Evolutionary conservation across 1,139 yeast species (phyloP), one percentile per base, ranked within the genome.

Genomic region (Suhomyces taliae): DNA sequence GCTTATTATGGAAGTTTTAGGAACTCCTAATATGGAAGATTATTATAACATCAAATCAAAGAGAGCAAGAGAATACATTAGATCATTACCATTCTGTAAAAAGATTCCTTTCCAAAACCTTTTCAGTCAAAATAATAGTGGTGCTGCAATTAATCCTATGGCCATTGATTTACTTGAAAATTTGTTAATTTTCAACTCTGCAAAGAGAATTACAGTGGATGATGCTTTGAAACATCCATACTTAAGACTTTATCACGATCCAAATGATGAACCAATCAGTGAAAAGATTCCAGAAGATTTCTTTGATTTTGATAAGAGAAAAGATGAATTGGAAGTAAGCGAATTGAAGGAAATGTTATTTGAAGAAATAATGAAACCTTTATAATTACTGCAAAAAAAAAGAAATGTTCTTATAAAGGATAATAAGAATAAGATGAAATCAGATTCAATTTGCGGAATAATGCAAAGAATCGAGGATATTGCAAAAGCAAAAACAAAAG

Each of bases 11-110:
- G 95, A 90, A 61, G 83, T 90, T 2, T 71, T 93, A 53, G 99
- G 99, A 1, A 87, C 97, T 1, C 99, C 99, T 5, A 74, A 80
- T 36, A 83, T 82, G 70, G 93, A 87, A 54, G 97, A 90, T 60
- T 82, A 88, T 66, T 78, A 79, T 59, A 83, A 87, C 51, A 87
- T 93, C 58, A 89, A 87, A 66, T 83, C 90, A 51, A 81, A 82
- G 57, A 78, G 97, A 39, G 98, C 98, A 0, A 78, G 95, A 49
- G 95, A 88, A 57, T 93, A 93, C 66, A 86, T 93, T 48, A 74
- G 85, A 42, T 76, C 89, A 26, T 76, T 90, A 53, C 95, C 95
- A 36, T 80, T 81, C 62, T 75, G 80, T 57, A 76, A 80, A 53
- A 79, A 76, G 55, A 71, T 79, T 3, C 81, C 86, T 15, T 76